Evolutionary conservation across 352 stramenopile species (phyloP).

Genomic region (Pythium pyrilobum): DNA sequence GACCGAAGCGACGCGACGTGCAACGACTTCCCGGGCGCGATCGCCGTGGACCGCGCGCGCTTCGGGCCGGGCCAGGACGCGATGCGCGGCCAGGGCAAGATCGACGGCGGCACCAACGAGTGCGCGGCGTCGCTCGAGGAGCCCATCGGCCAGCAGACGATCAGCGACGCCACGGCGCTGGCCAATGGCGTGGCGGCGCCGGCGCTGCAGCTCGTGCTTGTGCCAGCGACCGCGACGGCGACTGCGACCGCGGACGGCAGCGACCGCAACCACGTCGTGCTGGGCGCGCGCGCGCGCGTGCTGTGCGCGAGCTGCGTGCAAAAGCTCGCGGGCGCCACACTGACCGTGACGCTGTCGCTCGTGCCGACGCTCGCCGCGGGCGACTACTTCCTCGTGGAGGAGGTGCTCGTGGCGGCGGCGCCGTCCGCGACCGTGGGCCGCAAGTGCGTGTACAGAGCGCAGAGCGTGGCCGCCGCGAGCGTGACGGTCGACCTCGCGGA

Average conservation of each 20-base stretch:
- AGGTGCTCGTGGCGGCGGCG: conserved; percentile 26
- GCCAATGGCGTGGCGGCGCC: conserved; percentile 22
- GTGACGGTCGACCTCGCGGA: conserved; percentile 16
- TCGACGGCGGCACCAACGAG: conserved; percentile 48
- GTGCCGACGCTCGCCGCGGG: conserved; percentile 4
- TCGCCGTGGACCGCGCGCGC: conserved; percentile 24
- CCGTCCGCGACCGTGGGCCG: conserved; percentile 11
- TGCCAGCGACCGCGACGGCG: conserved; percentile 18
- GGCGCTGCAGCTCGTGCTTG: conserved; percentile 43
- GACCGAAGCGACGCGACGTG: conserved; percentile 25
- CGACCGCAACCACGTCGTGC: conserved; percentile 25
- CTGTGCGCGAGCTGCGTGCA: conserved; percentile 60
- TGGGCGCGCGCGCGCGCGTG: conserved; percentile 26
- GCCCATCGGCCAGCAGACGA: conserved; percentile 42
- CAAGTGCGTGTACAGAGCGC: conserved; percentile 48
- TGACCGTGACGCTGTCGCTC: conserved; percentile 37
- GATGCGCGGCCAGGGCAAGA: conserved; percentile 43
- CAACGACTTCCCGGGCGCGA: conserved; percentile 21
- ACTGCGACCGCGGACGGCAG: conserved; percentile 7
- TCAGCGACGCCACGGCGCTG: conserved; percentile 25
- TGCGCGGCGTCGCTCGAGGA: conserved; percentile 35
- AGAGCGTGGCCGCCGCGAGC: background rate
- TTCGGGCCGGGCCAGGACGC: conserved; percentile 57
- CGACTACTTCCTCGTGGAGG: conserved; percentile 68
- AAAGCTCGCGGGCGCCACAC: conserved; percentile 27